phyloP scores from a whole-genome alignment of 345 rosid species.

The Salix arbutifolia region DNA sequence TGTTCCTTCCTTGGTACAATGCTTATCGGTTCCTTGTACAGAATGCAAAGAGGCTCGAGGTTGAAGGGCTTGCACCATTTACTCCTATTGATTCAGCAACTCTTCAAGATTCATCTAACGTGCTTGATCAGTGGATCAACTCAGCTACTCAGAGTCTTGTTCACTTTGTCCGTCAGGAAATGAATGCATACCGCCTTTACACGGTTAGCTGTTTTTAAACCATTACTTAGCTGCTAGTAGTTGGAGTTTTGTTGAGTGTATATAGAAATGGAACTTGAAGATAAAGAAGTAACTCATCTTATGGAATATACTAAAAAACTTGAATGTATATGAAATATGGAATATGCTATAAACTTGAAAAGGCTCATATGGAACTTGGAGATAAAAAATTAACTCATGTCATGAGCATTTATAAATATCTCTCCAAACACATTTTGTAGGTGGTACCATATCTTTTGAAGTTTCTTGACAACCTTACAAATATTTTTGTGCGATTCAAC shows the following conservation, averaged over 20 bases:
- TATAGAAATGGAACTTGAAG: not conserved
- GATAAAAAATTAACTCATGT: not conserved
- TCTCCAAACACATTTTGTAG: constrained; percentile 28
- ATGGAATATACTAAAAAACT: too few species aligned
- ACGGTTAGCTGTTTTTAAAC: constrained; percentile 64
- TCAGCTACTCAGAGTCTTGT: constrained; percentile 99
- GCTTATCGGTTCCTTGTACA: constrained; percentile 97
- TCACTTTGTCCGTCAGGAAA: constrained; percentile 77
- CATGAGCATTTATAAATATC: not conserved
- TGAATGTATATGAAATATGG: not conserved
- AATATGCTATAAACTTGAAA: not conserved
- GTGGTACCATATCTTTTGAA: constrained; percentile 92
- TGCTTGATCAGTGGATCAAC: constrained; percentile 96
- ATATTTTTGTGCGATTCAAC: constrained; percentile 92
- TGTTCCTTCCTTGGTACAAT: constrained; percentile 99
- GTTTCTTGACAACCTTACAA: constrained; percentile 94
- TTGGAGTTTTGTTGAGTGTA: not conserved
- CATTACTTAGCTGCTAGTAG: not conserved
- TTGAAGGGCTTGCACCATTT: constrained; percentile 73
- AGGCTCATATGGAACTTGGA: not conserved
- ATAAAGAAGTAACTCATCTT: not conserved
- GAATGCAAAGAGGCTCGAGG: constrained; percentile 93
- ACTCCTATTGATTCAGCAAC: constrained; percentile 55
- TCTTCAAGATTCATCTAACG: constrained; percentile 68
- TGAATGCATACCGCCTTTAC: constrained; percentile 93